Percentiles rank a stretch among this genome's conserved stretches.
These are phyloP conservation scores for Cyberlindnera japonica DNA, from an alignment of 805 yeast species.

Conservation along the genomic window DNA sequence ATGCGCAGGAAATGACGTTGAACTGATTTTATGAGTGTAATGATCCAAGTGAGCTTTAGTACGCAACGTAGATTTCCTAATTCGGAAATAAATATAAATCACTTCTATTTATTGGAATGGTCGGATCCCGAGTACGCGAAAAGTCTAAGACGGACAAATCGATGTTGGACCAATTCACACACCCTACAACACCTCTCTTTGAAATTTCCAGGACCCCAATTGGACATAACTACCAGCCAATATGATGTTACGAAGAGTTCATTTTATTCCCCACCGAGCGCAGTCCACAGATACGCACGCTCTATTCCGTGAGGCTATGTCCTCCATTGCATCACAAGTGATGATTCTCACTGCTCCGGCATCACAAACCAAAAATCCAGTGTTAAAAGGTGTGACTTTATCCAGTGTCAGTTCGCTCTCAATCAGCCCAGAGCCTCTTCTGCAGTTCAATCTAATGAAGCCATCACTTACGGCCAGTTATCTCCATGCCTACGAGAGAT, in stretches of 20 bases:
- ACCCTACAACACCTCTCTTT: no score
- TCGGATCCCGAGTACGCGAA: neutral
- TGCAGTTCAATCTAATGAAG: constrained; percentile 81
- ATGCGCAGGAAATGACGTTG: constrained; percentile 13
- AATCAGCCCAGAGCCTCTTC: constrained; percentile 67
- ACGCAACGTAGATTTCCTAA: neutral
- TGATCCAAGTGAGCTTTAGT: no score
- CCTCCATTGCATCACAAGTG: constrained; percentile 47
- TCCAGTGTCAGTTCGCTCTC: constrained; percentile 85
- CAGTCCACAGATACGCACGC: constrained; percentile 13
- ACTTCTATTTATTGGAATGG: neutral
- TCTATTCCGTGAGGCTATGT: constrained; percentile 38
- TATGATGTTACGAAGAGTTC: no score
- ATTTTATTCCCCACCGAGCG: constrained; percentile 1
- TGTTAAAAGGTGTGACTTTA: constrained; percentile 71
- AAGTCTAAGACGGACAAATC: no score
- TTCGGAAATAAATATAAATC: neutral
- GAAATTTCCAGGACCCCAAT: no score
- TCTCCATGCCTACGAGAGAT: constrained; percentile 50
- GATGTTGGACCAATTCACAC: neutral
- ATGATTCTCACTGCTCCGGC: constrained; percentile 56
- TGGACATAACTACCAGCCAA: no score
- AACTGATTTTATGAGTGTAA: no score
- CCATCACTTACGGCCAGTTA: constrained; percentile 79
- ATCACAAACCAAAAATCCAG: constrained; percentile 17